Percentiles rank a stretch among this genome's conserved stretches.
phyloP scores from a whole-genome alignment of 1,284 basidiomycete genomes.

The Xerocomus nothofagi region DNA sequence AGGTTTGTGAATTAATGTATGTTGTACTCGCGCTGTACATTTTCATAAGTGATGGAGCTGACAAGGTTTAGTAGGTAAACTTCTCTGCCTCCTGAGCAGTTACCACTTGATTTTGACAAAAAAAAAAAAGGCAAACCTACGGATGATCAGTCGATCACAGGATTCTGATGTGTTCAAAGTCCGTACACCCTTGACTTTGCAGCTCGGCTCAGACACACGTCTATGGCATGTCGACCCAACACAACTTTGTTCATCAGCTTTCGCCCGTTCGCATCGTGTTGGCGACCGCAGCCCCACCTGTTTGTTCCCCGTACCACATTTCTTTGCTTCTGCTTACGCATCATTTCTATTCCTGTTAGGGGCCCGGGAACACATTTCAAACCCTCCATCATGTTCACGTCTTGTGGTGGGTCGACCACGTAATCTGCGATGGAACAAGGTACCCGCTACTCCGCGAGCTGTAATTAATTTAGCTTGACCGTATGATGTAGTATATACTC shows the following conservation, averaged over 20 bases:
- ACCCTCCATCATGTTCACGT: conserved; percentile 1
- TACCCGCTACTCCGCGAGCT: background rate
- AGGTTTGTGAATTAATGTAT: background rate
- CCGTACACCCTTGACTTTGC: background rate
- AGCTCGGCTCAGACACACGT: conserved; percentile 5
- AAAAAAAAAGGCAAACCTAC: background rate
- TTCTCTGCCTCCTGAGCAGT: background rate
- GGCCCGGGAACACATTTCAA: conserved; percentile 1
- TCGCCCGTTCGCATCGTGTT: conserved; percentile 4
- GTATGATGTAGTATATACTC: too few species aligned
- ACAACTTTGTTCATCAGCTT: conserved; percentile 2
- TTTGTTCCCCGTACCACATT: background rate
- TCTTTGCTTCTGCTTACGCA: conserved; percentile 2
- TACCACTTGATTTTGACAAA: background rate
- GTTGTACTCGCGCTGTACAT: background rate
- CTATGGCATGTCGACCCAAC: conserved; percentile 1
- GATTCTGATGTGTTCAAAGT: background rate
- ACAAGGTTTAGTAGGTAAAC: background rate
- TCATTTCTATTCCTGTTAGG: conserved; percentile 3
- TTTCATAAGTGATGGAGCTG: background rate
- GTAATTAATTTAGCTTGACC: conserved; percentile 6
- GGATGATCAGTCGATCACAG: background rate
- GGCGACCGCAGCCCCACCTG: background rate
- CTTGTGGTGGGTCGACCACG: conserved; percentile 1
- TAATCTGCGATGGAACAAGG: conserved; percentile 1